Conservation (phyloP, 225 moss, liverwort and hornwort species). For the Bryum argenteum region DNA sequence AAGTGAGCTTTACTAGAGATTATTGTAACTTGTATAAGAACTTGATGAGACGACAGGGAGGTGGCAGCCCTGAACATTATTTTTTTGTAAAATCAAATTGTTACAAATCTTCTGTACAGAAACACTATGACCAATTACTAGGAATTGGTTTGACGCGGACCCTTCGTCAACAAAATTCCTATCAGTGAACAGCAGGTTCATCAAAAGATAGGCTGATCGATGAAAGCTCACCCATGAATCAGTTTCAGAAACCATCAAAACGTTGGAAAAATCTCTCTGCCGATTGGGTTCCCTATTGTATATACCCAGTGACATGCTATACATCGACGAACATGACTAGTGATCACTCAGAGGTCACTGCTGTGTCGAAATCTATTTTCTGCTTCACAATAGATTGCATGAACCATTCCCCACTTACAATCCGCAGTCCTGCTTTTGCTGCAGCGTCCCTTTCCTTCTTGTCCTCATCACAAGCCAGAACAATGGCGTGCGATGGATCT, state of each 20-base stretch:
- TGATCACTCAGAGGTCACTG: not conserved
- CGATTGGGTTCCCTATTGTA: not conserved
- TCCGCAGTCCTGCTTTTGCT: slow-evolving; percentile 60
- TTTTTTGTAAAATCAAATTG: no score
- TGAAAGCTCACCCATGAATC: no score
- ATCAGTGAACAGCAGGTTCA: no score
- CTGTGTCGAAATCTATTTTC: slow-evolving; percentile 56
- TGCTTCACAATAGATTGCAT: slow-evolving; percentile 79
- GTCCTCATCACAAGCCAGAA: slow-evolving; percentile 68
- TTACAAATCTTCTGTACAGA: no score
- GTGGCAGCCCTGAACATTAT: no score
- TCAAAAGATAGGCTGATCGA: no score
- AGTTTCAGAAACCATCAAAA: not conserved
- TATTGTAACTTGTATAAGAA: no score
- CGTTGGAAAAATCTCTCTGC: not conserved
- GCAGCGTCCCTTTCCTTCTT: slow-evolving; percentile 49
- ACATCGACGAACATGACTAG: not conserved
- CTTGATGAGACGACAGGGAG: no score
- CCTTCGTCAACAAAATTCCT: no score
- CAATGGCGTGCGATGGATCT: slow-evolving; percentile 47
- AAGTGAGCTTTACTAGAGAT: no score
- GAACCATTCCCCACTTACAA: slow-evolving; percentile 74
- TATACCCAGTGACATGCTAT: not conserved
- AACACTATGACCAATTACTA: no score
- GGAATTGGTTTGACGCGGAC: no score